Conservation (phyloP, 2,329 filamentous ascomycete species). For the Sodiomyces alkalinus region DNA sequence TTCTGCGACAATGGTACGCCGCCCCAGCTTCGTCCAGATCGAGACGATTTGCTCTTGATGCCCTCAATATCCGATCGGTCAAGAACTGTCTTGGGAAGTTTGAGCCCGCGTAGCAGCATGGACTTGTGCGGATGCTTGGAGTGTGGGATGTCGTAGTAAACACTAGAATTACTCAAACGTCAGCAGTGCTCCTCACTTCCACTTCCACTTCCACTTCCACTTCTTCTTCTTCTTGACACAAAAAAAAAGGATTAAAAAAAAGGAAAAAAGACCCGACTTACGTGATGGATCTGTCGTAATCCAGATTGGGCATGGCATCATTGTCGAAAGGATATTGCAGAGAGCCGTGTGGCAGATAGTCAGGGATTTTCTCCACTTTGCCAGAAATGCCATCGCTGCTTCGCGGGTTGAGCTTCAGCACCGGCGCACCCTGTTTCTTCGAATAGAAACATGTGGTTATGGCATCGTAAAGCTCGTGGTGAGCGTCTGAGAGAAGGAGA, state of each 20-base stretch:
- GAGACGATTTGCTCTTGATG: constrained; percentile 49
- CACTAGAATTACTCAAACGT: constrained; percentile 38
- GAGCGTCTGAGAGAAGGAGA: constrained; percentile 68
- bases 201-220: too few relatives aligned
- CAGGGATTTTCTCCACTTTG: constrained; percentile 63
- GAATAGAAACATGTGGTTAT: constrained; percentile 79
- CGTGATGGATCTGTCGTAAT: constrained; percentile 77
- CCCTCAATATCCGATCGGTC: constrained; percentile 62
- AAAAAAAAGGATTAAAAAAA: constrained; percentile 1
- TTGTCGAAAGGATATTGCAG: constrained; percentile 64
- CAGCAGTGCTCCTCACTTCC: too few relatives aligned
- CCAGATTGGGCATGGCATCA: constrained; percentile 57
- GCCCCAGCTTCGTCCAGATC: constrained; percentile 53
- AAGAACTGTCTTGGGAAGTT: constrained; percentile 55
- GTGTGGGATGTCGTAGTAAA: constrained; percentile 71
- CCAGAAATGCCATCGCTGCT: constrained; percentile 68
- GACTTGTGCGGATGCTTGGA: constrained; percentile 70
- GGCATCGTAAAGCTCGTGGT: constrained; percentile 68
- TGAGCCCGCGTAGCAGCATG: constrained; percentile 77
- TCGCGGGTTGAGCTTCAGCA: constrained; percentile 59
- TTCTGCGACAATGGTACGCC: constrained; percentile 41
- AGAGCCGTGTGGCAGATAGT: constrained; percentile 71
- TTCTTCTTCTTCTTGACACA: too few relatives aligned
- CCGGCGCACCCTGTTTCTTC: constrained; percentile 57
- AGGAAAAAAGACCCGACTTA: constrained; percentile 31